These are phyloP conservation scores for Trypanosoma congolense DNA, from an alignment of 208 protist genomes.

Conservation along the genomic window DNA sequence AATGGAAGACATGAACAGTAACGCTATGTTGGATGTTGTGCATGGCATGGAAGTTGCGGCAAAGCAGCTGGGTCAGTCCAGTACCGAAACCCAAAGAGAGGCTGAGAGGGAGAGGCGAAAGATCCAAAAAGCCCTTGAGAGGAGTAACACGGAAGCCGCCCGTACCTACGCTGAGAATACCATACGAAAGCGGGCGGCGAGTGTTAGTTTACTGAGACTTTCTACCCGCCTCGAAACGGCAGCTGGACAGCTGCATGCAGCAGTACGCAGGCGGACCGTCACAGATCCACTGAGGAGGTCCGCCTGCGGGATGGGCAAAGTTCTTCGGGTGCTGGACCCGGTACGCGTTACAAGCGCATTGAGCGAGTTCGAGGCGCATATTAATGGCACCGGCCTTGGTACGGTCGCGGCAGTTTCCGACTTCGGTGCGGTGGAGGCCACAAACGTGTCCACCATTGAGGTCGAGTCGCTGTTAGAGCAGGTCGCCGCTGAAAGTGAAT, in stretches of 20 bases:
- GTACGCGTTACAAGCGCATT: slow-evolving; percentile 90
- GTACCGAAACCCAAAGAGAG: slow-evolving; percentile 81
- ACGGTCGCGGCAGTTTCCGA: slow-evolving; percentile 90
- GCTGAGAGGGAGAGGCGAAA: slow-evolving; percentile 92
- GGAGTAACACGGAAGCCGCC: slow-evolving; percentile 96
- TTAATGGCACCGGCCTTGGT: slow-evolving; percentile 93
- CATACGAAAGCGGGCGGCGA: slow-evolving; percentile 96
- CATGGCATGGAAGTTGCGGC: slow-evolving; percentile 96
- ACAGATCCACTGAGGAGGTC: slow-evolving; percentile 92
- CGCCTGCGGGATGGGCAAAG: slow-evolving; percentile 94
- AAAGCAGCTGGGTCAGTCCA: slow-evolving; percentile 92
- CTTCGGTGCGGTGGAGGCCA: slow-evolving; percentile 84
- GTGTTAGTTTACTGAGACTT: slow-evolving; percentile 94
- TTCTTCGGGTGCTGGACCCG: slow-evolving; percentile 91
- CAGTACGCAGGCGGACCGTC: slow-evolving; percentile 88
- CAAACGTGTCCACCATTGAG: slow-evolving; percentile 83
- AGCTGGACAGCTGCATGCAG: slow-evolving; percentile 91
- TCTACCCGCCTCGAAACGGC: slow-evolving; percentile 95
- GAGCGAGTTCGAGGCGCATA: slow-evolving; percentile 97
- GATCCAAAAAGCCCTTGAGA: slow-evolving; percentile 94
- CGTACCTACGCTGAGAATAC: slow-evolving; percentile 98
- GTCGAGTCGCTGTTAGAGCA: slow-evolving; percentile 92
- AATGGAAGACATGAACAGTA: slow-evolving; percentile 60
- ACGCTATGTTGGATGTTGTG: slow-evolving; percentile 86
- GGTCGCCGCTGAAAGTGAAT: slow-evolving; percentile 93